Base-by-base conservation (phyloP, 2,329 filamentous ascomycete genomes). In the Didymella pomorum region DNA sequence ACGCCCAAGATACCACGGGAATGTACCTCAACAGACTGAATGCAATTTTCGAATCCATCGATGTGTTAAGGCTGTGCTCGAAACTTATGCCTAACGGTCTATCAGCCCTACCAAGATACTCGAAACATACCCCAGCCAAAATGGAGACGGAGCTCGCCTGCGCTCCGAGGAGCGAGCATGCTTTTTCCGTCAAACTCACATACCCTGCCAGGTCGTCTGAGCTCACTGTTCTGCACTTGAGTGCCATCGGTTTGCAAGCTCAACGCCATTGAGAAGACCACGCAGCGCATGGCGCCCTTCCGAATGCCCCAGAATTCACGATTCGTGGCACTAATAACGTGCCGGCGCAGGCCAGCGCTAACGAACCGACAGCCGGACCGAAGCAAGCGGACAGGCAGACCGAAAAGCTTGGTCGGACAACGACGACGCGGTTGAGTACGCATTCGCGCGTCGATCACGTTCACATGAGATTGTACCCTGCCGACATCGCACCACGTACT, bases 91-190 rank as follows among this genome's bases (percentile, higher is more conserved):
- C 39, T 37, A 18, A 50, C 25, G 31, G 23, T 18, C 12, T 26
- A 49, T 44, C 49, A 58, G 33, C 48, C 55, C 18, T 58, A 31
- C 16, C 28, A 3, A 18, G 25, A 20, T n/a, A 33, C n/a, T 47
- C 37, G 45, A 53, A 46, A 58, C 56, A 41, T 9, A 12, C 37
- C 48, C 55, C 49, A 29, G 49, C 20, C 3, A 37, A 33, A 29
- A 18, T 12, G 21, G 37, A 20, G 37, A 14, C 49, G 55, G 49
- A 31, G 45, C 44, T 58, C 37, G 49, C 44, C 49, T 48, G 20
- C 35, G 18, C n/a, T 33, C 28, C 14, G 10, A 44, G 23, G 23
- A 9, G 23, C 21, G 14, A 37, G 46, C 31, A 23, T 28, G 28
- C 31, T n/a, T 4, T 4, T 12, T 20, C 14, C 10, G 53, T 25